These are phyloP conservation scores for Ascochyta viciae-villosae DNA, from an alignment of 2,329 filamentous ascomycete species.

Conservation along the genomic window DNA sequence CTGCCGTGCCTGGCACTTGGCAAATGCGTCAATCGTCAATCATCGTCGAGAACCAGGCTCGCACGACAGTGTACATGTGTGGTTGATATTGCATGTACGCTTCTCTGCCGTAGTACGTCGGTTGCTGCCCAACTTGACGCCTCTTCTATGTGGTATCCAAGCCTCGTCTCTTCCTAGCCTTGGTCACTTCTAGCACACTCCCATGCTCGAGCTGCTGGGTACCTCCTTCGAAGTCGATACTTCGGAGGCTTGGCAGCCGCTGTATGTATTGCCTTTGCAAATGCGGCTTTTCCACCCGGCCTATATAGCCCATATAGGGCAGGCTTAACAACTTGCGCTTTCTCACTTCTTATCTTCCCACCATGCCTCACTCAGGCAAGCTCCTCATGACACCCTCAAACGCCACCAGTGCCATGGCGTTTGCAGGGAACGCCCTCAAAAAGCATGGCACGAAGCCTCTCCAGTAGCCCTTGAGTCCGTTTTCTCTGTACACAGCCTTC, in stretches of 20 bases:
- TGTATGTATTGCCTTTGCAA: neutral
- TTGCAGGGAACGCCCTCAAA: conserved; percentile 90
- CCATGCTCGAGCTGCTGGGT: conserved; percentile 1
- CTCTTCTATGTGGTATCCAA: neutral
- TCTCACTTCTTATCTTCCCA: neutral
- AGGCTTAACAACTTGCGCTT: neutral
- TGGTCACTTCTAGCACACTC: conserved; percentile 2
- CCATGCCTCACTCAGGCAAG: conserved; percentile 37
- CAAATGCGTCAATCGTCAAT: neutral
- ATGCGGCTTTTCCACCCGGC: neutral
- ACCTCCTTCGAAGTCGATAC: neutral
- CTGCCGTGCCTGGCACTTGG: neutral
- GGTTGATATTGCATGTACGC: neutral
- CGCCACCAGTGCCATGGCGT: conserved; percentile 89
- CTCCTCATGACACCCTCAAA: conserved; percentile 90
- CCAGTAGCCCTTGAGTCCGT: conserved; percentile 82
- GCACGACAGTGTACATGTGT: neutral
- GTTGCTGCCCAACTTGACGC: neutral
- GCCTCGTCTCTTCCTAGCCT: neutral
- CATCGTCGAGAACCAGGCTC: neutral
- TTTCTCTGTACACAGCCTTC: conserved; percentile 74
- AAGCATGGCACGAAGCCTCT: conserved; percentile 94
- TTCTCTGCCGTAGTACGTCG: neutral
- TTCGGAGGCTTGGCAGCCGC: conserved; percentile 7
- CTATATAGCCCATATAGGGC: neutral